These are phyloP conservation scores for Xylaria grammica DNA, from an alignment of 495 filamentous ascomycete genomes.

Conservation along the genomic window DNA sequence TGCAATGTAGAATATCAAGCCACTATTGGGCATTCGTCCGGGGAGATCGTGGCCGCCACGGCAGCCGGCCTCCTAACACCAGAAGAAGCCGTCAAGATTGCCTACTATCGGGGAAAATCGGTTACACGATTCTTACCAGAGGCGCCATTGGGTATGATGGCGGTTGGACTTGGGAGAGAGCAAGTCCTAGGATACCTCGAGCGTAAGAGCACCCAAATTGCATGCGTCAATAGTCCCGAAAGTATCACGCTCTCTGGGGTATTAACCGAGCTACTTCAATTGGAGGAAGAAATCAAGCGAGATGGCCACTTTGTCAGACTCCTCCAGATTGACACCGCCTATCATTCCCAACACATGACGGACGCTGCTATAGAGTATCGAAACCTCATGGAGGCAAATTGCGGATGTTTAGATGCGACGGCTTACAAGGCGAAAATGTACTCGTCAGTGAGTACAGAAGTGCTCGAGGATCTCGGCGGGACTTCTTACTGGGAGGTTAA, in stretches of 20 bases:
- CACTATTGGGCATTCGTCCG: slow-evolving; percentile 63
- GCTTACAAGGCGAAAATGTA: slow-evolving; percentile 37
- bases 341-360: slow-evolving; percentile 67
- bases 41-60: slow-evolving; percentile 60
- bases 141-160: slow-evolving; percentile 53
- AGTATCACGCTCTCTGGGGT: slow-evolving; percentile 65
- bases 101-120: slow-evolving; percentile 54
- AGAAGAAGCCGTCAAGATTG: slow-evolving; percentile 50
- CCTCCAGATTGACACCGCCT: slow-evolving; percentile 62
- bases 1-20: slow-evolving; percentile 48
- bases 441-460: slow-evolving; percentile 41
- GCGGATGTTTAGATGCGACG: too few species aligned
- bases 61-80: slow-evolving; percentile 42
- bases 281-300: slow-evolving; percentile 46
- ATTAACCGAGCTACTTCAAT: slow-evolving; percentile 46
- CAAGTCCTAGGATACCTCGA: slow-evolving; percentile 42
- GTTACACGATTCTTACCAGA: not conserved
- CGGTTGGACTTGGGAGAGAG: slow-evolving; percentile 45
- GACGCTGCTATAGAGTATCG: slow-evolving; percentile 44
- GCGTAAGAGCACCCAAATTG: slow-evolving; percentile 38
- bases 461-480: slow-evolving; percentile 23
- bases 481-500: slow-evolving; percentile 42
- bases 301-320: slow-evolving; percentile 53
- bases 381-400: slow-evolving; percentile 5
- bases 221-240: slow-evolving; percentile 58